A percentile compares a stretch with the other conserved stretches of the same genome.
Conservation (phyloP, 164 flowering plant species). For the Vitis cinerea region DNA sequence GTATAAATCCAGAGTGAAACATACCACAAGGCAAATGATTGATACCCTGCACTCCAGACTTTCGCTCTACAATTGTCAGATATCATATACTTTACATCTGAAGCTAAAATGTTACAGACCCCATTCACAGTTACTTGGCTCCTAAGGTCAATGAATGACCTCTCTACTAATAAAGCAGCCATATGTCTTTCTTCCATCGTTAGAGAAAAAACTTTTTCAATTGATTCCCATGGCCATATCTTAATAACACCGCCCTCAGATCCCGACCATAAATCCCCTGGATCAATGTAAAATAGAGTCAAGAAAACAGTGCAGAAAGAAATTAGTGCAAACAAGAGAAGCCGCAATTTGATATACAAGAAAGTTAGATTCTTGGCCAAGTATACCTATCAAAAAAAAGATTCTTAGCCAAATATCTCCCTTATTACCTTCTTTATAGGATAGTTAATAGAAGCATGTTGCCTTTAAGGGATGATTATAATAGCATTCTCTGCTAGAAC, state of each 20-base stretch:
- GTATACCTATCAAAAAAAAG: too few relatives aligned
- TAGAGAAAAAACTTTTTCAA: conserved; percentile 66
- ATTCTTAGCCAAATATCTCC: too few relatives aligned
- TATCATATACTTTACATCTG: conserved; percentile 68
- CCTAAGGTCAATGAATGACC: conserved; percentile 74
- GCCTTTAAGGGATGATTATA: too few relatives aligned
- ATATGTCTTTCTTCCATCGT: conserved; percentile 62
- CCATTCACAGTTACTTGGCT: conserved; percentile 61
- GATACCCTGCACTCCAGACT: conserved; percentile 80
- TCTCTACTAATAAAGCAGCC: conserved; percentile 73
- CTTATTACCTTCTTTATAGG: too few relatives aligned
- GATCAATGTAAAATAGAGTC: conserved; percentile 7
- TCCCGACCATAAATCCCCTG: conserved; percentile 97
- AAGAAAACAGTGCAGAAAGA: background rate
- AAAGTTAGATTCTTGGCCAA: too few relatives aligned
- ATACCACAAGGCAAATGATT: conserved; percentile 82
- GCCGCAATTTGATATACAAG: too few relatives aligned
- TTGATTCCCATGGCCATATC: conserved; percentile 95
- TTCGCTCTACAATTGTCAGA: conserved; percentile 67
- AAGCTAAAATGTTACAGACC: conserved; percentile 46
- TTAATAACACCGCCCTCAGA: conserved; percentile 76
- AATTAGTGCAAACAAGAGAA: conserved; percentile 1
- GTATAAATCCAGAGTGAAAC: conserved; percentile 14
- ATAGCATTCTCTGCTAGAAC: too few relatives aligned
- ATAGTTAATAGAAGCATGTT: too few relatives aligned